Conservation (phyloP, 305 asterid genomes). For the Fraxinus ornus region DNA sequence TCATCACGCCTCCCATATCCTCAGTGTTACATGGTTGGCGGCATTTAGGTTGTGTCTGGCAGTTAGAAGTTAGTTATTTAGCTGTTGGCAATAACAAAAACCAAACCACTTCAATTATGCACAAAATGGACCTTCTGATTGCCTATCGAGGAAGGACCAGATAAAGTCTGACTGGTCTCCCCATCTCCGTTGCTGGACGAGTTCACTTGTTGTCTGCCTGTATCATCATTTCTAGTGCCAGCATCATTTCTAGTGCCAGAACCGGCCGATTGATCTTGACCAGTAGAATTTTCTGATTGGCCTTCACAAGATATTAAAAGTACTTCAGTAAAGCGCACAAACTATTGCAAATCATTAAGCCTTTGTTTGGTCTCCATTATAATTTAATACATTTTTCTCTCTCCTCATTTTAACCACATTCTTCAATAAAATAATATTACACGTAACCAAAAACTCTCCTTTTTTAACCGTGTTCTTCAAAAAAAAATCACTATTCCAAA, state of each 20-base stretch:
- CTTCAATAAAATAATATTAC: no score
- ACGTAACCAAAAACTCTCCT: no score
- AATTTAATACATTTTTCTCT: no score
- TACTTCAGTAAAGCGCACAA: slow-evolving; percentile 8
- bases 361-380: no score
- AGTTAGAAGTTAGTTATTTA: slow-evolving; percentile 22
- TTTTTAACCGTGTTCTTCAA: no score
- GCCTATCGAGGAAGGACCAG: slow-evolving; percentile 20
- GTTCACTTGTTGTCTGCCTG: slow-evolving; percentile 24
- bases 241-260: no score
- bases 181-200: slow-evolving; percentile 20
- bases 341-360: background rate
- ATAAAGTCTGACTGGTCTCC: slow-evolving; percentile 24
- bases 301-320: slow-evolving; percentile 28
- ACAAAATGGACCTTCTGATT: slow-evolving; percentile 37
- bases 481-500: no score
- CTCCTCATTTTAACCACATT: no score
- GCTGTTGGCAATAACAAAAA: slow-evolving; percentile 8
- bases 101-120: background rate
- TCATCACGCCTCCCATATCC: slow-evolving; percentile 6
- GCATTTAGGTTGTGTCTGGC: slow-evolving; percentile 34
- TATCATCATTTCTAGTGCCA: slow-evolving; percentile 30
- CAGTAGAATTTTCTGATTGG: slow-evolving; percentile 45
- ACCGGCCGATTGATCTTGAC: slow-evolving; percentile 34
- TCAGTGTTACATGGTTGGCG: slow-evolving; percentile 23